A percentile compares a stretch with the other conserved stretches of the same genome.
Evolutionary conservation across 2,329 filamentous ascomycete genomes (phyloP).

Genomic region (Aspergillus sojae): DNA sequence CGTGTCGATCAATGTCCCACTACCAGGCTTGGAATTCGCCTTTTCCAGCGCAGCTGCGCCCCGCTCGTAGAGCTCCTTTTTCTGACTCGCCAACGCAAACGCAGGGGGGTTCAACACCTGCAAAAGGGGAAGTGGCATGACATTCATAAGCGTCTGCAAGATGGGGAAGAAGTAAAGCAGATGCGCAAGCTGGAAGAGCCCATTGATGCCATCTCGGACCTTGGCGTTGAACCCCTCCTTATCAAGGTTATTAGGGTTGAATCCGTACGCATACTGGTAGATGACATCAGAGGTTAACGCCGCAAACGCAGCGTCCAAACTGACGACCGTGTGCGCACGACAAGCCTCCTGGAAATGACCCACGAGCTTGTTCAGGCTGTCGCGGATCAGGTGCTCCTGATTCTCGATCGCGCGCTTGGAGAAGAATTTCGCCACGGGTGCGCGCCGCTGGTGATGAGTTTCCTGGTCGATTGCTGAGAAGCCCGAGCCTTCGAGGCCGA

Average conservation of each 20-base stretch:
- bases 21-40: neutral
- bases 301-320: constrained; percentile 25
- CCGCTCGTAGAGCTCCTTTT: constrained; percentile 15
- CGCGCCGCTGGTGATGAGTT: constrained; percentile 24
- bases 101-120: constrained; percentile 15
- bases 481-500: constrained; percentile 14
- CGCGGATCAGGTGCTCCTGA: constrained; percentile 16
- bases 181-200: constrained; percentile 19
- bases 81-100: constrained; percentile 19
- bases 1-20: constrained; percentile 19
- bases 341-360: constrained; percentile 14
- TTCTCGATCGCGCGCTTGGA: constrained; percentile 23
- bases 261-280: constrained; percentile 39
- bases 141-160: constrained; percentile 21
- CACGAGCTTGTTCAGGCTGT: constrained; percentile 19
- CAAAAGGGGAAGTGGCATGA: constrained; percentile 19
- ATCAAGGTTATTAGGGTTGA: constrained; percentile 36
- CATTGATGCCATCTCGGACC: constrained; percentile 24
- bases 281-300: constrained; percentile 42
- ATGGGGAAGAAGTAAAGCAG: constrained; percentile 27
- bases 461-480: constrained; percentile 23
- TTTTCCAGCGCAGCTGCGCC: constrained; percentile 11
- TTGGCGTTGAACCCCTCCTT: constrained; percentile 27
- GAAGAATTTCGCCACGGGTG: constrained; percentile 25
- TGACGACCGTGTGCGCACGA: constrained; percentile 16